Base-by-base conservation (phyloP, 306 rosid genomes). In the Glycine latifolia region DNA sequence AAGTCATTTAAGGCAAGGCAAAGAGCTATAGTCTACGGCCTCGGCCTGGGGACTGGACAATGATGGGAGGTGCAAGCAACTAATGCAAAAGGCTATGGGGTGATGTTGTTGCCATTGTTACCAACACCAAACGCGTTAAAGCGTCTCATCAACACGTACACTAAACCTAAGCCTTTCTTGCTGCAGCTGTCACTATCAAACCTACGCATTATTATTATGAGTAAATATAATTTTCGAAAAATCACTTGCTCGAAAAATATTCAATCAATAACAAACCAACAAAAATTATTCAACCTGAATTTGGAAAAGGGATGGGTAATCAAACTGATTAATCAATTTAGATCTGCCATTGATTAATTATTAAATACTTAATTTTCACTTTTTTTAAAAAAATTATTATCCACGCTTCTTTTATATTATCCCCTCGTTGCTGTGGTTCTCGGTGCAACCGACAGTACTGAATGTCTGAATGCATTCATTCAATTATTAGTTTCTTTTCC, bases 121-220 rank as follows among this genome's bases (percentile, higher is more conserved):
- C 55, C 73, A 80, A 72, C 84, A 80, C 48, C 43, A 80, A 41
- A 17, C 67, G 84, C 84, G 8, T 72, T 50, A 5, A 49, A 49
- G 54, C 72, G 54, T 60, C 2, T 80, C 46, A 13, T 37, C 63
- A 15, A 53, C 69, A 78, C 68, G 10, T 6, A 20, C 67, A 26
- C 31, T 26, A 1, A 43, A 43, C 43, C 6, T 43, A 43, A 43
- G 2, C 47, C 47, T 5, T 13, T 12, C 56, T 16, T 10, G 8
- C 11, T 3, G 33, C 61, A n/a, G 8, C 17, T 53, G 17, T 53
- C 58, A 15, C 20, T 3, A 11, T 5, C 14, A 46, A 46, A 8
- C 50, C 11, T 47, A 43, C 47, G 47, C 47, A 2, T 43, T 43
- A 26, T 26, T 26, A 26, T 26, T 26, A 26, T 26, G 31, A 26